A percentile compares a stretch with the other conserved stretches of the same genome.
phyloP scores from a whole-genome alignment of 345 rosid species.

The Arabis hirsuta region DNA sequence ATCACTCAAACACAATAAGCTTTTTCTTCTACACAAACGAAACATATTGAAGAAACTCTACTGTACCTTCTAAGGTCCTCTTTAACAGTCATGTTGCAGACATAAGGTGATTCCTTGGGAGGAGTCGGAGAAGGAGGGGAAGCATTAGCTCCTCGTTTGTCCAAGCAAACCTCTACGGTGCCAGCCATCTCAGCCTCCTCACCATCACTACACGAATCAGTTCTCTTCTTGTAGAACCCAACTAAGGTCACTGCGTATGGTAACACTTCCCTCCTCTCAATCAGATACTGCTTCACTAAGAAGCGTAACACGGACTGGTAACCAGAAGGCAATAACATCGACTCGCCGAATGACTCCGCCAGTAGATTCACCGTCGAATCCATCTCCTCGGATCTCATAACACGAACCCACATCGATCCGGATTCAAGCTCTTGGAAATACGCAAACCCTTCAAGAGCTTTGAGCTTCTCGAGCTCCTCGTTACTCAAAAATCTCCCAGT shows the following conservation, averaged over 20 bases:
- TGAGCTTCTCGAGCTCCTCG: slow-evolving; percentile 74
- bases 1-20: slow-evolving; percentile 19
- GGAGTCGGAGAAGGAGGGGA: slow-evolving; percentile 80
- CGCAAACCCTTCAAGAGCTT: slow-evolving; percentile 63
- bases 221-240: slow-evolving; percentile 60
- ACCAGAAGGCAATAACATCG: slow-evolving; percentile 72
- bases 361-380: slow-evolving; percentile 68
- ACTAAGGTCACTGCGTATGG: slow-evolving; percentile 85
- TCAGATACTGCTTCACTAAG: slow-evolving; percentile 84
- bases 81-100: slow-evolving; percentile 88
- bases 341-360: slow-evolving; percentile 82
- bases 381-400: slow-evolving; percentile 75
- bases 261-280: slow-evolving; percentile 67
- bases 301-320: slow-evolving; percentile 68
- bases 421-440: slow-evolving; percentile 57
- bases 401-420: slow-evolving; percentile 73
- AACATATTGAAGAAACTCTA: too few species aligned
- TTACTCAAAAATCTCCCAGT: slow-evolving; percentile 64
- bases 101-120: slow-evolving; percentile 78
- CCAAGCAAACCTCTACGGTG: slow-evolving; percentile 87
- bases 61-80: slow-evolving; percentile 70
- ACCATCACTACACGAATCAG: slow-evolving; percentile 21
- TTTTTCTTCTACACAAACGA: too few species aligned
- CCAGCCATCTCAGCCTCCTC: slow-evolving; percentile 69
- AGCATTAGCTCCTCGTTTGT: slow-evolving; percentile 72